Evolutionary conservation across 768 basidiomycete species (phyloP).

Genomic region (Filobasidium floriforme): DNA sequence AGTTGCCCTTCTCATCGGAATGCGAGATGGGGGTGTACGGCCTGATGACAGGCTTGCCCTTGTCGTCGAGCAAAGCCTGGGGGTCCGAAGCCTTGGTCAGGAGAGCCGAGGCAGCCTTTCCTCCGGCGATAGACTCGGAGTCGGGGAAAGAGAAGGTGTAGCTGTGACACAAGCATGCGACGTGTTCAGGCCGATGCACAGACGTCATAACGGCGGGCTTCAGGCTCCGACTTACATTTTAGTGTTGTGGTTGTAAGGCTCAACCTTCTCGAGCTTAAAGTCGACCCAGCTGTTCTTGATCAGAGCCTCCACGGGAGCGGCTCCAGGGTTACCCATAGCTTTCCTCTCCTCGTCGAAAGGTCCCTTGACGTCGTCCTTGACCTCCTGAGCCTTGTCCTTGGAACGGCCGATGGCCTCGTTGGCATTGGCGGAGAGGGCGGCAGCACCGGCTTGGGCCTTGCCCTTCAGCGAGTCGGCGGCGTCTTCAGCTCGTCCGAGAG

Average conservation of each 20-base stretch:
- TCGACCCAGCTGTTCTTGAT: conserved; percentile 48
- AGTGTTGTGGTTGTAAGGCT: conserved; percentile 92
- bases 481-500: conserved; percentile 16
- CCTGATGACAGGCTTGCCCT: conserved; percentile 75
- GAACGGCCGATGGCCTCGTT: conserved; percentile 13
- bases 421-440: conserved; percentile 19
- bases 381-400: conserved; percentile 35
- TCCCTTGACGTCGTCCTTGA: conserved; percentile 60
- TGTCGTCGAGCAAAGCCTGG: conserved; percentile 58
- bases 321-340: conserved; percentile 23
- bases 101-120: conserved; percentile 46
- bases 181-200: not conserved
- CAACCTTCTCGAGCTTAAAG: conserved; percentile 67
- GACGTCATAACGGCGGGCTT: not conserved
- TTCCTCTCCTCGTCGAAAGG: conserved; percentile 23
- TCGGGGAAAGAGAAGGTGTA: conserved; percentile 30
- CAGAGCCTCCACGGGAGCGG: conserved; percentile 23
- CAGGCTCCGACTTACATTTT: conserved; percentile 53
- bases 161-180: conserved; percentile 1
- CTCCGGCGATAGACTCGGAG: conserved; percentile 33
- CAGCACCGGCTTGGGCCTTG: conserved; percentile 19
- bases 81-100: conserved; percentile 67
- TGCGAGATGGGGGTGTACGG: conserved; percentile 90
- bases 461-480: conserved; percentile 12
- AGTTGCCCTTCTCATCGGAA: conserved; percentile 64